These are phyloP conservation scores for Magnaporthiopsis poae DNA, from an alignment of 2,329 filamentous ascomycete genomes.

Conservation along the genomic window DNA sequence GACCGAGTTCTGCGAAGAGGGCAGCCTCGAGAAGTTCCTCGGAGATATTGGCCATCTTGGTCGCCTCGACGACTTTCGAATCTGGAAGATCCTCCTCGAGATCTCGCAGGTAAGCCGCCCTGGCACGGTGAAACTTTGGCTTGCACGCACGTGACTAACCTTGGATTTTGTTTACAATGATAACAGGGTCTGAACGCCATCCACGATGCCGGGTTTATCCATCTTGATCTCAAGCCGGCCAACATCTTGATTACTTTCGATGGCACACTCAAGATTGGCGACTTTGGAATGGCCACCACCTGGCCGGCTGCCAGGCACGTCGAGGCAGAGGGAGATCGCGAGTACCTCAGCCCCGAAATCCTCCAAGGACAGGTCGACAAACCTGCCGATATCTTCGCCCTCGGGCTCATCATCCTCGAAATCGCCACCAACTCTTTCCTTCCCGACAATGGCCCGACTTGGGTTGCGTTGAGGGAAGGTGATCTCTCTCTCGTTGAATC, in stretches of 20 bases:
- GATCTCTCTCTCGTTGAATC: slow-evolving; percentile 83
- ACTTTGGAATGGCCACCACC: slow-evolving; percentile 71
- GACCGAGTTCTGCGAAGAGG: slow-evolving; percentile 93
- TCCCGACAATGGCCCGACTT: slow-evolving; percentile 82
- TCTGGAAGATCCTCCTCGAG: slow-evolving; percentile 95
- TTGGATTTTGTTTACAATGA: slow-evolving; percentile 5
- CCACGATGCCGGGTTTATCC: slow-evolving; percentile 76
- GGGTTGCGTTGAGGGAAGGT: slow-evolving; percentile 80
- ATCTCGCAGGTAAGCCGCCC: slow-evolving; percentile 58
- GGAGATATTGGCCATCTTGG: slow-evolving; percentile 73
- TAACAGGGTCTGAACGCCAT: slow-evolving; percentile 70
- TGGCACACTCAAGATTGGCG: slow-evolving; percentile 72
- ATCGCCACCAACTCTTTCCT: slow-evolving; percentile 88
- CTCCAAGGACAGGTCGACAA: slow-evolving; percentile 79
- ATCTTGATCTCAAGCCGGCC: slow-evolving; percentile 76
- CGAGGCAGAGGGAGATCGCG: slow-evolving; percentile 86
- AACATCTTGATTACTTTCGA: slow-evolving; percentile 77
- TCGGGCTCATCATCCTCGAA: slow-evolving; percentile 89
- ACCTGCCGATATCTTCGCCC: slow-evolving; percentile 83
- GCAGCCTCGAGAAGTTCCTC: slow-evolving; percentile 78
- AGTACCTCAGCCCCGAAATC: slow-evolving; percentile 92
- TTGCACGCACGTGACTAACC: not conserved
- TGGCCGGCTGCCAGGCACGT: slow-evolving; percentile 69
- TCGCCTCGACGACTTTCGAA: slow-evolving; percentile 88
- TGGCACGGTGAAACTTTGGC: not conserved